Evolutionary conservation across 78 protist species (phyloP).

Genomic region (Guillardia theta): DNA sequence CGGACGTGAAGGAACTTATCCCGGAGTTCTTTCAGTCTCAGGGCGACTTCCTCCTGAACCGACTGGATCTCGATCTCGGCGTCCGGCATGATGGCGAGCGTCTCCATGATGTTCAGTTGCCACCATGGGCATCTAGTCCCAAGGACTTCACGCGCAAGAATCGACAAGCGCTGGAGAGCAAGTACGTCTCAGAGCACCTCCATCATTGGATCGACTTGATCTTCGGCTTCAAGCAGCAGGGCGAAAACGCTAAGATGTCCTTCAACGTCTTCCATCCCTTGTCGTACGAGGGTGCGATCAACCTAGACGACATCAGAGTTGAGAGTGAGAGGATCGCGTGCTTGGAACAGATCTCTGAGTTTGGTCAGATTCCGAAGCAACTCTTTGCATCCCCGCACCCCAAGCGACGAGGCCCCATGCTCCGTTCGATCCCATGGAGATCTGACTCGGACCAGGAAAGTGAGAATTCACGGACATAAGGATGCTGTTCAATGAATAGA

Average conservation of each 20-base stretch:
- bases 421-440: too few relatives aligned
- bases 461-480: too few relatives aligned
- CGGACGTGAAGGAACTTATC: slow-evolving; percentile 75
- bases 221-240: slow-evolving; percentile 68
- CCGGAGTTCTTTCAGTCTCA: slow-evolving; percentile 77
- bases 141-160: neutral
- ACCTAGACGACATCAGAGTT: neutral
- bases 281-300: slow-evolving; percentile 84
- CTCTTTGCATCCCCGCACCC: slow-evolving; percentile 85
- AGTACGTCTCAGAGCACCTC: neutral
- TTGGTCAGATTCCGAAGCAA: slow-evolving; percentile 96
- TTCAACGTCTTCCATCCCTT: slow-evolving; percentile 86
- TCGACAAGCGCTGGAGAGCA: slow-evolving; percentile 14
- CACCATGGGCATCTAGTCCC: slow-evolving; percentile 23
- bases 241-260: slow-evolving; percentile 49
- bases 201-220: slow-evolving; percentile 20
- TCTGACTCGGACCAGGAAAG: too few relatives aligned
- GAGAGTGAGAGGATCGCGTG: neutral
- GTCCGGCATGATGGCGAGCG: neutral
- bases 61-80: slow-evolving; percentile 44
- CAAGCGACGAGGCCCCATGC: too few relatives aligned
- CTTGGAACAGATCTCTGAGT: slow-evolving; percentile 72
- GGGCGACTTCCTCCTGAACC: slow-evolving; percentile 59
- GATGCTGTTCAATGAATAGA: too few relatives aligned
- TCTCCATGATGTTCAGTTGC: neutral